Base-by-base conservation (phyloP, 176 grass and related monocot species). In the Carex kokanica region DNA sequence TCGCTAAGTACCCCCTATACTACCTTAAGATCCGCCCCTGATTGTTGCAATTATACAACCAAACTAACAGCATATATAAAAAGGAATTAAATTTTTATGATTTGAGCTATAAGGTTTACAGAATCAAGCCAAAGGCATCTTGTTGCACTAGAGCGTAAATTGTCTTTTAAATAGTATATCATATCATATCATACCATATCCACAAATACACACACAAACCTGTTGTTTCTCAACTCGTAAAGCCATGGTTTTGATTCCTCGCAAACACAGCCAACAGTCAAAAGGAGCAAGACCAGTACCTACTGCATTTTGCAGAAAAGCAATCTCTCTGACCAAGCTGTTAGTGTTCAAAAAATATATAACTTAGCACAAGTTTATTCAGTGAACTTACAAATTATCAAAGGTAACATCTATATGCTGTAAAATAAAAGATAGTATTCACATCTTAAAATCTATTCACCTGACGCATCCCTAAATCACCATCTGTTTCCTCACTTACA, bases 241-340 rank as follows among this genome's bases (percentile, higher is more conserved):
- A 83, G 93, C 89, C 96, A 98, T 98, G 65, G 96, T 98, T 86
- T 98, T 98, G 68, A 98, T 90, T 81, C 89, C 92, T 68, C 90
- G 88, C 86, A 93, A 87, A 59, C 96, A 98, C 84, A 94, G 92
- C 92, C 92, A 94, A 79, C 87, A 94, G 87, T 94, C 95, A 91
- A 98, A 98, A 82, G 93, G 89, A 36, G 93, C 89, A 78, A 98
- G 82, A 72, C 92, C 95, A 60, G 90, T 81, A 53, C 95, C 95
- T 98, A 95, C 95, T 0, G 92, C 95, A 66, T 98, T 98, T 91
- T 98, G 95, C 51, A 98, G 87, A 68, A 98, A 98, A 41, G 92
- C 95, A 82, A 98, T 73, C 80, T 98, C 95, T 85, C 91, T 93
- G 20, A 88, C 92, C 93, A 98, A 90, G 27, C 95, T 98, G 88